Percentiles rank a stretch among this genome's conserved stretches.
phyloP scores from a whole-genome alignment of 768 basidiomycete species.

The Kwoniella europaea region DNA sequence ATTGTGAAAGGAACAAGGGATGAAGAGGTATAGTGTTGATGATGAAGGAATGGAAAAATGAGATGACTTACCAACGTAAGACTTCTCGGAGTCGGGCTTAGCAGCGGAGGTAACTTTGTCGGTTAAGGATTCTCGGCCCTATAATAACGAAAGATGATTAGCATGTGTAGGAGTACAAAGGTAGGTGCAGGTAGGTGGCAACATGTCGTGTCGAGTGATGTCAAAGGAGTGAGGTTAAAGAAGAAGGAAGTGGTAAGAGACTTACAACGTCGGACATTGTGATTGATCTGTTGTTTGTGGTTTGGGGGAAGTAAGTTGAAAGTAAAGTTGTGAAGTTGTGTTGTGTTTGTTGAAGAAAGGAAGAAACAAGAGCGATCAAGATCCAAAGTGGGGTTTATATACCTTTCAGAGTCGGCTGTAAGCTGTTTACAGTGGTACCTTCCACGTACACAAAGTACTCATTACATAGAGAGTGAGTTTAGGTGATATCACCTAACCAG shows the following conservation, averaged over 20 bases:
- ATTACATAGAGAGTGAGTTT: background rate
- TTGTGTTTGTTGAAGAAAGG: conserved; percentile 9
- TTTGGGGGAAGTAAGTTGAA: conserved; percentile 15
- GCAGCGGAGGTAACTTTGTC: conserved; percentile 46
- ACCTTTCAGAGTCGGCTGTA: conserved; percentile 8
- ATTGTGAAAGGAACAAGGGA: no score
- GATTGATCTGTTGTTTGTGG: conserved; percentile 23
- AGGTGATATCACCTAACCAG: background rate
- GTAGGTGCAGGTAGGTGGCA: background rate
- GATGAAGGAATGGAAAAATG: no score
- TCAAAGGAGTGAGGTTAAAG: no score
- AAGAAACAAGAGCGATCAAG: conserved; percentile 9
- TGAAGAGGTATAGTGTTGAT: no score
- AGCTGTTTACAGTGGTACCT: background rate
- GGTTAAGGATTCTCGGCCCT: conserved; percentile 45
- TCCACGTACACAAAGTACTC: background rate
- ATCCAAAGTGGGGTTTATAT: conserved; percentile 29
- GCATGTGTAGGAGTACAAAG: background rate
- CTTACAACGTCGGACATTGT: conserved; percentile 50
- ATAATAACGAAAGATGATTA: background rate
- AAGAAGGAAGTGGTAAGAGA: no score
- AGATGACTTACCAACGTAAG: no score
- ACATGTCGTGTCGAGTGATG: background rate
- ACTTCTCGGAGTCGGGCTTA: conserved; percentile 54
- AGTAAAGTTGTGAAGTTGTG: conserved; percentile 2